A percentile compares a stretch with the other conserved stretches of the same genome.
Evolutionary conservation across 2,329 filamentous ascomycete species (phyloP).

Genomic region (Claviceps capensis): DNA sequence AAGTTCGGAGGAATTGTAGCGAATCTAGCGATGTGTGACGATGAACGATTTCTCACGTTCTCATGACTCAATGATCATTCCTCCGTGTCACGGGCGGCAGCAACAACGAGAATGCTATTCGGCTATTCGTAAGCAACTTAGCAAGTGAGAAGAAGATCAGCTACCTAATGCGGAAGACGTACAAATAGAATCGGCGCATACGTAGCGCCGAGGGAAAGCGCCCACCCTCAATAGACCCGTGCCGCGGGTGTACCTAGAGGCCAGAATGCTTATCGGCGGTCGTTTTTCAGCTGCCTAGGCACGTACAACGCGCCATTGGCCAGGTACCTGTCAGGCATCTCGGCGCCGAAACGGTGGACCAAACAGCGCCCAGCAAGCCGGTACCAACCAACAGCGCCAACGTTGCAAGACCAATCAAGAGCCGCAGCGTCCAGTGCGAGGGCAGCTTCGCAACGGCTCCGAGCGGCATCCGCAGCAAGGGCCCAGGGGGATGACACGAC

Average conservation of each 20-base stretch:
- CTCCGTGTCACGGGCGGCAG: not conserved
- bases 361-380: not conserved
- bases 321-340: constrained; percentile 12
- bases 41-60: not conserved
- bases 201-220: no score
- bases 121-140: not conserved
- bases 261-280: not conserved
- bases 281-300: constrained; percentile 9
- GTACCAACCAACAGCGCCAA: not conserved
- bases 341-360: not conserved
- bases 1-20: no score
- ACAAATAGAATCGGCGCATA: no score
- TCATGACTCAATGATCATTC: not conserved
- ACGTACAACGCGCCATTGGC: constrained; percentile 16
- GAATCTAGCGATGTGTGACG: no score
- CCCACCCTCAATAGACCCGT: no score
- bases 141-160: not conserved
- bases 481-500: no score
- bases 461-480: no score
- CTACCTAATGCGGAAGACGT: not conserved
- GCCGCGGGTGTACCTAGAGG: not conserved
- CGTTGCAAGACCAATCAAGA: not conserved
- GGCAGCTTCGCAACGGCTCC: no score
- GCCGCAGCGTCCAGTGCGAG: not conserved
- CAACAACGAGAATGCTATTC: not conserved